Evolutionary conservation across 169 alveolate species (phyloP), one percentile per base, ranked within the genome.

Genomic region (Prorocentrum cordatum): DNA sequence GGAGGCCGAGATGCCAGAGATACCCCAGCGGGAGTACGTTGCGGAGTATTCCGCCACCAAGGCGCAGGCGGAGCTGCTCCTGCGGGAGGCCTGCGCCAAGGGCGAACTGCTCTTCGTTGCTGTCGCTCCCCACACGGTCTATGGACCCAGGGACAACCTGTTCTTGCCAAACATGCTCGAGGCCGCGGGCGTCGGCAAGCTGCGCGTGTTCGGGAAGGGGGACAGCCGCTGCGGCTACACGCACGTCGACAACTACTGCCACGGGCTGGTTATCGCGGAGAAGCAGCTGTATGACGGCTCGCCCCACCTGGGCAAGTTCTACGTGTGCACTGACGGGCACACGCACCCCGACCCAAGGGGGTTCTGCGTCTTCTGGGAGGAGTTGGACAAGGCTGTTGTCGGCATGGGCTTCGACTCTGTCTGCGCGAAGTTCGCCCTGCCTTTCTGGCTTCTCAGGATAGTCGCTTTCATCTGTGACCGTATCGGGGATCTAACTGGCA

Each of bases 391-490:
- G 54, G 91, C 91, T 2, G 91, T 82, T 27, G 75, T 67, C 58
- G 91, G 80, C 58, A 82, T 82, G 91, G 91, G 91, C 80, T 82
- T 82, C 68, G 80, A 61, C 24, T 82, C 91, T 39, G n/a, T 82
- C 58, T 82, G 64, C 75, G 88, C 75, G 35, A 77, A 59, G 32
- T 59, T 59, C 64, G 88, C 88, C 58, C 32, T 77, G 35, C 88
- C 88, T 29, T 59, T 12, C 26, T 58, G 54, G 33, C 75, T 77
- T 33, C 67, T 77, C 61, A 77, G 88, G 88, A 77, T 77, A n/a
- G 27, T 77, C 16, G 88, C 88, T 14, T 35, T 36, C 42, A 59
- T 77, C 27, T 77, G 88, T 45, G 88, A 77, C 32, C 29, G 36
- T 16, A 77, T 77, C 70, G 38, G 64, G 16, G 42, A 59, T 1